A percentile compares a stretch with the other conserved stretches of the same genome.
phyloP scores from a whole-genome alignment of 192 early-diverging fungal species.

The Obelidium mucronatum region DNA sequence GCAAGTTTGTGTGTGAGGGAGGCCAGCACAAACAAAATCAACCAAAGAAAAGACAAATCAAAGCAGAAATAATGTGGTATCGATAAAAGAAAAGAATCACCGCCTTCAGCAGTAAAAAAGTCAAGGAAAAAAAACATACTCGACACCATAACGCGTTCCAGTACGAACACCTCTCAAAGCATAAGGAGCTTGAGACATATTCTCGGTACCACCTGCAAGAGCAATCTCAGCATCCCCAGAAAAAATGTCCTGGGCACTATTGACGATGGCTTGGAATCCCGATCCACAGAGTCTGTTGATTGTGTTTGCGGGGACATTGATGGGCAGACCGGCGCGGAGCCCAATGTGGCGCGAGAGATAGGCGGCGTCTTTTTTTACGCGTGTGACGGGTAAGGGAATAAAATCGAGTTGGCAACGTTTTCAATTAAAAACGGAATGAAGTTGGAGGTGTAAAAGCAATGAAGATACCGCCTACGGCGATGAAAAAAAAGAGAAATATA shows the following conservation, averaged over 20 bases:
- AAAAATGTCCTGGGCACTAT: slow-evolving; percentile 91
- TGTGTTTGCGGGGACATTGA: slow-evolving; percentile 86
- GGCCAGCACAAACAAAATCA: no score
- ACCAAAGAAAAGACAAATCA: neutral
- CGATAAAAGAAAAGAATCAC: slow-evolving; percentile 14
- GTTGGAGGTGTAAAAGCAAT: no score
- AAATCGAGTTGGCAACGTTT: no score
- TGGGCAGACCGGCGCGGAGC: slow-evolving; percentile 82
- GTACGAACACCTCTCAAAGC: slow-evolving; percentile 80
- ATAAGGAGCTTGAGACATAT: slow-evolving; percentile 94
- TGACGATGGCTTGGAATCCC: slow-evolving; percentile 95
- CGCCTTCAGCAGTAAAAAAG: no score
- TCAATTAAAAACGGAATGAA: no score
- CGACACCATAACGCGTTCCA: slow-evolving; percentile 87
- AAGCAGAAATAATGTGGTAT: neutral
- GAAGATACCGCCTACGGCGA: no score
- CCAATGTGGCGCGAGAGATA: slow-evolving; percentile 95
- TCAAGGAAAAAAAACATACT: slow-evolving; percentile 45
- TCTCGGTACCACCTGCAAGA: slow-evolving; percentile 90
- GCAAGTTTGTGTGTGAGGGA: neutral
- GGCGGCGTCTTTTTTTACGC: slow-evolving; percentile 66
- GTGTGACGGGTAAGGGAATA: no score
- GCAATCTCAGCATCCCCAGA: slow-evolving; percentile 84
- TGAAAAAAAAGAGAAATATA: no score
- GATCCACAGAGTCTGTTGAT: slow-evolving; percentile 97